Evolutionary conservation across 2,329 filamentous ascomycete genomes (phyloP), one percentile per base, ranked within the genome.

Genomic region (Fusarium sp.): DNA sequence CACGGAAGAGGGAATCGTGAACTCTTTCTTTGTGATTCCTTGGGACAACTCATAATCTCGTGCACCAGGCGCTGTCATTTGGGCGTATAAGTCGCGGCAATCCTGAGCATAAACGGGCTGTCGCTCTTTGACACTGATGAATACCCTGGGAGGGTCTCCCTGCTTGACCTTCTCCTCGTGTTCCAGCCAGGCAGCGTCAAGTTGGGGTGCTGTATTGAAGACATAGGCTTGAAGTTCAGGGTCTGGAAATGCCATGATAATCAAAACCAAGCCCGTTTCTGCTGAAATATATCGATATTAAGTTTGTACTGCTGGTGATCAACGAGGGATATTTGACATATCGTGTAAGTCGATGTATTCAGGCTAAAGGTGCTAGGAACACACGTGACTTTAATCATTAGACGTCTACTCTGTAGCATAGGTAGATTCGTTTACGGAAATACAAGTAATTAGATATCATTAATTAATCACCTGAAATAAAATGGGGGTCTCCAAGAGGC

Each of bases 81-180:
- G 63, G 4, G 75, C 71, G 39, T 81, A 79, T 21, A 79, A 75
- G 8, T 74, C 74, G 42, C 80, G 80, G 63, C 84, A 83, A 37
- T 80, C 77, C 33, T 76, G 68, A 4, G 79, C 81, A 69, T 85
- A 85, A 42, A 76, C 46, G 11, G 76, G 74, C 63, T 84, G 83
- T 43, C 79, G 78, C 28, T 77, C 75, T 23, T 78, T 46, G 8
- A 65, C 54, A 4, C 68, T 73, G 28, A 37, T 66, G 59, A 75
- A 75, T 13, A 67, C 60, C 33, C 42, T 63, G 20, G 71, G 55
- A 26, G 71, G 72, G 5, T 60, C 70, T 39, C 33, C 57, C 23
- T 33, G 55, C 57, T 69, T 71, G 39, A 66, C 39, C 15, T 76
- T 69, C 28, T 77, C 61, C 66, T 84, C 81, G 67, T 80, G 77